Evolutionary conservation across 2,329 filamentous ascomycete genomes (phyloP), one percentile per base, ranked within the genome.

Genomic region (Trichoderma oligosporum): DNA sequence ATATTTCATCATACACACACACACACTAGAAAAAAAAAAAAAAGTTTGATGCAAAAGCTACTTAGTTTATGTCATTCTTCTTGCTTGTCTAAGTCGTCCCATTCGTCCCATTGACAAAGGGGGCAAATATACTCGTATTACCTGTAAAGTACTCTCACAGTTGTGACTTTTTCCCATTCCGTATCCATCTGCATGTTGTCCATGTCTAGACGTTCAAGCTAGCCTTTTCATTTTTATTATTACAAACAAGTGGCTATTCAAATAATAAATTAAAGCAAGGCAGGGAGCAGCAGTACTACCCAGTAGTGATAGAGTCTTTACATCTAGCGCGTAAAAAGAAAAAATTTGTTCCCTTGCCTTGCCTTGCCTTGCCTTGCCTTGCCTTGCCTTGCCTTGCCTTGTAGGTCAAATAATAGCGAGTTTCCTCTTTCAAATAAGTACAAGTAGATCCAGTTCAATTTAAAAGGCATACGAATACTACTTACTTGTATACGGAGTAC

Each of bases 341-440:
- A 16, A 49, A 12, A 27, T 38, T 49, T 36, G n/a, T n/a, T n/a
- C n/a, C 9, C 7, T 38, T 49, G 14, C 46, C 46, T 49, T 38
- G 46, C 33, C 22, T n/a, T 41, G 38, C 9, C 7, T 38, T 49
- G 14, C 46, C 46, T 49, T 38, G 46, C 33, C 22, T n/a, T 41
- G 38, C 9, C 7, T 38, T 49, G 14, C 9, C 7, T 38, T 49
- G 14, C 46, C 46, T 49, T 38, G 46, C 33, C 22, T n/a, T 41
- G 38, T 41, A 41, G 20, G 8, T 39, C 20, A 11, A 18, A 22
- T 24, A n/a, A 35, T 49, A 36, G 38, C 46, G 46, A 49, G 46
- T 36, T 38, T 38, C 46, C 46, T 49, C 46, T 49, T 49, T 49
- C n/a, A 49, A 49, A 9, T 49, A 38, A 27, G 16, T 20, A 41